Base-by-base conservation (phyloP, 2,329 filamentous ascomycete genomes). In the Clathrospora elynae region DNA sequence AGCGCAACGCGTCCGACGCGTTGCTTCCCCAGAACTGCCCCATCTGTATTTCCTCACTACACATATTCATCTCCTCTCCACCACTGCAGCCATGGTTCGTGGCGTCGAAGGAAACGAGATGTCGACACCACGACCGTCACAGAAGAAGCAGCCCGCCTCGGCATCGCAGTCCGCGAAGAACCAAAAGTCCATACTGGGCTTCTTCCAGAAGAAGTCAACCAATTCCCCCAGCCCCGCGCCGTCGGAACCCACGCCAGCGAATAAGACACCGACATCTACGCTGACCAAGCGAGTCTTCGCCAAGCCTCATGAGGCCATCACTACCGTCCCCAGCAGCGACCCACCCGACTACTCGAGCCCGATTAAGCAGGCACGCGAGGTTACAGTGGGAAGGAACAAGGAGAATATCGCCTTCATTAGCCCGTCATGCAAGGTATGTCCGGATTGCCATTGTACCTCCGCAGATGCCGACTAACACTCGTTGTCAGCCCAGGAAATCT, bases 271-370 rank as follows among this genome's bases (percentile, higher is more conserved):
- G 33, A 46, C 55, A 6, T 55, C 64, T 2, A 49, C 35, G 14
- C 30, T 64, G 6, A 57, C 57, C 12, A 73, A 71, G 39, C 61
- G 53, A 16, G 61, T 65, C 6, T 67, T 73, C 42, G 38, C 55
- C 26, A 54, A 50, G 41, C 66, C 72, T 1, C 36, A 49, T 11
- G 38, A 55, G 42, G 73, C 75, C 24, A 73, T 85, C 45, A 91
- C 89, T 0, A 89, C 90, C 4, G 80, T 86, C 5, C 86, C 90
- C 4, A 95, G 88, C 69, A 95, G 90, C 70, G 89, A 95, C 70
- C 80, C 79, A 23, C 68, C 82, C 17, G 83, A 86, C 38, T 83
- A 83, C 14, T 77, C 79, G 1, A 87, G 84, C 67, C 86, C 85
- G 0, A 83, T 88, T 51, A 83, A 87, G 57, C 85, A 86, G 50